Evolutionary conservation across 1,139 yeast genomes (phyloP).

Genomic region (Geotrichum restrictum): DNA sequence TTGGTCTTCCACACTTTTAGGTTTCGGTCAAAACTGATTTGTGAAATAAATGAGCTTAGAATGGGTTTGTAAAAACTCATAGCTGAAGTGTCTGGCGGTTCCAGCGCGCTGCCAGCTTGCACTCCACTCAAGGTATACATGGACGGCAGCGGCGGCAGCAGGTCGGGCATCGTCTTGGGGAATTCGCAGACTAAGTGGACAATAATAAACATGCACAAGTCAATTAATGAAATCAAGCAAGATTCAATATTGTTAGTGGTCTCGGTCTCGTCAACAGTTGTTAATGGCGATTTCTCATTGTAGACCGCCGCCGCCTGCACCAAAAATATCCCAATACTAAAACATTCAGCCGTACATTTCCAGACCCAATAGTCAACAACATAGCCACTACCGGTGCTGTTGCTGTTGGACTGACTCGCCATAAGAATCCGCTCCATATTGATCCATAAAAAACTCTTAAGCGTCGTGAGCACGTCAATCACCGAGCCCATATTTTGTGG

Average conservation of each 20-base stretch:
- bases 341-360: constrained; percentile 6
- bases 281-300: not conserved
- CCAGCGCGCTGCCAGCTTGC: too few species aligned
- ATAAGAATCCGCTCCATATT: not conserved
- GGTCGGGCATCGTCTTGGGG: not conserved
- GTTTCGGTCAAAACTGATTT: constrained; percentile 1
- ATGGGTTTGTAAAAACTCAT: constrained; percentile 9
- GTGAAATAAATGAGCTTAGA: not conserved
- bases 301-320: not conserved
- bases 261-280: too few species aligned
- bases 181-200: constrained; percentile 3
- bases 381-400: too few species aligned
- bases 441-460: constrained; percentile 7
- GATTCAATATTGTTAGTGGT: not conserved
- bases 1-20: not conserved
- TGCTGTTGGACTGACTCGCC: too few species aligned
- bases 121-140: too few species aligned
- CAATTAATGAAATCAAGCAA: not conserved
- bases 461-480: not conserved
- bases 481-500: not conserved
- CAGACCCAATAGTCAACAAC: constrained; percentile 6
- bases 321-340: not conserved
- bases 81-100: not conserved
- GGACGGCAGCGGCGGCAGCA: too few species aligned
- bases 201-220: constrained; percentile 1